phyloP scores from a whole-genome alignment of 1,284 basidiomycete genomes.

The Ganoderma meredithae region DNA sequence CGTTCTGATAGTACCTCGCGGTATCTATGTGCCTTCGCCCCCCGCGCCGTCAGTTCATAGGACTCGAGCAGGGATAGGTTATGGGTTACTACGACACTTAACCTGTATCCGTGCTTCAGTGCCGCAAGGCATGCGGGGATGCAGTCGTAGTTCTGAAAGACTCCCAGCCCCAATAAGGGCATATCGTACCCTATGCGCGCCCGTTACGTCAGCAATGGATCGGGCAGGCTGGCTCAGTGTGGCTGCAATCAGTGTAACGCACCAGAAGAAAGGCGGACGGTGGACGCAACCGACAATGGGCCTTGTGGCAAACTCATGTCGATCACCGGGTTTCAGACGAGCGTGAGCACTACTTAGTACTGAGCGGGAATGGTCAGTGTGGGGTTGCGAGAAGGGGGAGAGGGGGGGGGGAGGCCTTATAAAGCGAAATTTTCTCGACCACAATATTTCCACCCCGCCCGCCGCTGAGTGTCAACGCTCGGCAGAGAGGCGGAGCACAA shows the following conservation, averaged over 20 bases:
- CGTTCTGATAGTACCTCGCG: slow-evolving; percentile 79
- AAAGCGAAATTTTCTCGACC: background rate
- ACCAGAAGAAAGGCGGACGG: slow-evolving; percentile 22
- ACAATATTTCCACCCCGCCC: too few relatives aligned
- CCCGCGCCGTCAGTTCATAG: background rate
- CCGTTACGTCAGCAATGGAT: too few relatives aligned
- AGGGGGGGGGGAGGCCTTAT: too few relatives aligned
- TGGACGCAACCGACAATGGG: too few relatives aligned
- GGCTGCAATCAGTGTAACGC: too few relatives aligned
- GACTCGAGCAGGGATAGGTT: too few relatives aligned
- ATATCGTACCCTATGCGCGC: slow-evolving; percentile 49
- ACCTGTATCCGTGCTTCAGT: slow-evolving; percentile 74
- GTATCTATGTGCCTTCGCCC: slow-evolving; percentile 66
- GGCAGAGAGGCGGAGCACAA: background rate
- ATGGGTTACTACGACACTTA: too few relatives aligned
- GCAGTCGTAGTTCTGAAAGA: slow-evolving; percentile 74
- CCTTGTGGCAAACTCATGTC: background rate
- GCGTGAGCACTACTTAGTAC: too few relatives aligned
- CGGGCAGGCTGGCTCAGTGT: too few relatives aligned
- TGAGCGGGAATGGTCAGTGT: too few relatives aligned
- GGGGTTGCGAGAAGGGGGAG: too few relatives aligned
- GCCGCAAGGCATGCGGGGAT: slow-evolving; percentile 68
- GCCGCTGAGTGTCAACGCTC: too few relatives aligned
- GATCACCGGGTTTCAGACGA: background rate
- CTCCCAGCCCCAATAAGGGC: slow-evolving; percentile 82